These are phyloP conservation scores for Cucumis sativus DNA, from an alignment of 306 rosid species.

Conservation along the genomic window DNA sequence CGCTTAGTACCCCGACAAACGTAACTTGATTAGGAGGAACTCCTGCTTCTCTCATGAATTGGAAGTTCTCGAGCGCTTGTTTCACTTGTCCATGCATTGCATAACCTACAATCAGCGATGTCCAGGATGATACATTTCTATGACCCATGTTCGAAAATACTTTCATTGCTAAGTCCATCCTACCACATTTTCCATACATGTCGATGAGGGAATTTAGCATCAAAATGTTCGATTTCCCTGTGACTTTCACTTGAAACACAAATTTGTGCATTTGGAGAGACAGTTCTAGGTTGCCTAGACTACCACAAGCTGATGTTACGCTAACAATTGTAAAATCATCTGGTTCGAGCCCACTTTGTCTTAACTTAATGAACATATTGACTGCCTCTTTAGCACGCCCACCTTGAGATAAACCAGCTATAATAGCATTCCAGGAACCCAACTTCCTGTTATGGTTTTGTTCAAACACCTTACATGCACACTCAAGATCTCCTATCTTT, in stretches of 20 bases:
- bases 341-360: slow-evolving; percentile 37
- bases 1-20: slow-evolving; percentile 60
- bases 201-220: slow-evolving; percentile 56
- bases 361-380: slow-evolving; percentile 25
- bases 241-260: slow-evolving; percentile 30
- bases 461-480: slow-evolving; percentile 50
- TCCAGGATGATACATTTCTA: slow-evolving; percentile 57
- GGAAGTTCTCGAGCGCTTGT: slow-evolving; percentile 53
- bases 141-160: slow-evolving; percentile 44
- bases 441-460: slow-evolving; percentile 49
- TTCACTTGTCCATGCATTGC: slow-evolving; percentile 63
- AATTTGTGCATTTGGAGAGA: slow-evolving; percentile 54
- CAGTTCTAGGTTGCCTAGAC: slow-evolving; percentile 40
- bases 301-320: slow-evolving; percentile 55
- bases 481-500: slow-evolving; percentile 43
- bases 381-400: slow-evolving; percentile 50
- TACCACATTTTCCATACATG: slow-evolving; percentile 81
- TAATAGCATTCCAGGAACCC: slow-evolving; percentile 72
- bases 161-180: slow-evolving; percentile 51
- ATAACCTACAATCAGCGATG: slow-evolving; percentile 73
- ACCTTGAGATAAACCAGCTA: slow-evolving; percentile 45
- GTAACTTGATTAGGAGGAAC: slow-evolving; percentile 59
- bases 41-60: slow-evolving; percentile 42
- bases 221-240: slow-evolving; percentile 25
- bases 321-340: slow-evolving; percentile 60